phyloP scores from a whole-genome alignment of 2,329 filamentous ascomycete species.

The Hansfordia pulvinata region DNA sequence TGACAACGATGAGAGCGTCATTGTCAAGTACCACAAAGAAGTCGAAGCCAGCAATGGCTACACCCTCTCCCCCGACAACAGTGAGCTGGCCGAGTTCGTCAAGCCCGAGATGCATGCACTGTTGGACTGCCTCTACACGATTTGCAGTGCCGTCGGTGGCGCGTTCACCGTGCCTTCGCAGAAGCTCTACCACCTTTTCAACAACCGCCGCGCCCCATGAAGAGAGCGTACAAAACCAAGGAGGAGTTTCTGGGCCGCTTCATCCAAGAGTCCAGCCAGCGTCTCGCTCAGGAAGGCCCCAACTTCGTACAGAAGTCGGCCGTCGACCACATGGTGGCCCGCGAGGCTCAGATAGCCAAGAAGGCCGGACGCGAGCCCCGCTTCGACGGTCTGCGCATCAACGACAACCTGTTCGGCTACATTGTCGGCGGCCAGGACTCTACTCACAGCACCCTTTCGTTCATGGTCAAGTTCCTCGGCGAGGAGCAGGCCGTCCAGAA shows the following conservation, averaged over 20 bases:
- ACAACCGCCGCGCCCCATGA: not conserved
- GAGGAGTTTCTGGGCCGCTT: not conserved
- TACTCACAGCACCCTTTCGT: conserved; percentile 3
- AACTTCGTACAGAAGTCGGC: not conserved
- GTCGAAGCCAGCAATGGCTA: not conserved
- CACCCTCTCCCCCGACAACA: not conserved
- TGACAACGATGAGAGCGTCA: conserved; percentile 1
- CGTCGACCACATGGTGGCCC: not conserved
- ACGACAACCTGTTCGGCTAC: conserved; percentile 3
- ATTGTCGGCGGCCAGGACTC: conserved; percentile 5
- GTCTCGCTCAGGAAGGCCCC: not conserved
- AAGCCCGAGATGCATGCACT: not conserved
- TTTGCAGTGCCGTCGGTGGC: not conserved
- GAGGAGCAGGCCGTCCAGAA: conserved; percentile 2
- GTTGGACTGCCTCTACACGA: not conserved
- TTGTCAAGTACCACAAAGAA: conserved; percentile 1
- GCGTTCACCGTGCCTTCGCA: not conserved
- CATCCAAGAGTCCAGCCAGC: not conserved
- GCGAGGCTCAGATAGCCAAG: conserved; percentile 1
- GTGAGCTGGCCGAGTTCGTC: not conserved
- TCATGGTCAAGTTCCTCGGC: conserved; percentile 2
- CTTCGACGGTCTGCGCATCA: not conserved
- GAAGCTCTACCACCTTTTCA: not conserved
- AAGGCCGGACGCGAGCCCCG: not conserved
- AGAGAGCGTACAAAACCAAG: not conserved